phyloP scores from a whole-genome alignment of 2,329 filamentous ascomycete species.

The Cryphonectria parasitica region DNA sequence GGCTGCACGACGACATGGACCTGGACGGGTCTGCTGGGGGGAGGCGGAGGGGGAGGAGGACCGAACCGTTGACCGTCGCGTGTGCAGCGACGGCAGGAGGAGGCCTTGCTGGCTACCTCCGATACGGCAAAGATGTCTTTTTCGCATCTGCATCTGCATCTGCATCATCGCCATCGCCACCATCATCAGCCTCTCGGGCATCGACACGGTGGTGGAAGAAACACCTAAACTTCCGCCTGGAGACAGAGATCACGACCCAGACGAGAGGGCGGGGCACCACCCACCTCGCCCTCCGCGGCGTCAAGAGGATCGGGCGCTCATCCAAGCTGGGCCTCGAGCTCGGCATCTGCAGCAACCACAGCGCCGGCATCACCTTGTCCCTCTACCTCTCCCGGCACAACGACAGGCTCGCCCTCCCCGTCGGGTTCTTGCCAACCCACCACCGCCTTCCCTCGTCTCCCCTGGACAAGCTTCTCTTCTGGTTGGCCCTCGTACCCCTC shows the following conservation, averaged over 20 bases:
- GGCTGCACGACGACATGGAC: conserved; percentile 42
- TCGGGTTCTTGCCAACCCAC: conserved; percentile 36
- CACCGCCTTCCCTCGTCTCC: neutral
- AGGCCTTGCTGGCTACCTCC: conserved; percentile 41
- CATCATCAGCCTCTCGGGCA: neutral
- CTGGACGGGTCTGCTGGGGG: conserved; percentile 15
- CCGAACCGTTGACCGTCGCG: conserved; percentile 47
- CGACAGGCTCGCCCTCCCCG: conserved; percentile 45
- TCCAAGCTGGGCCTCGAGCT: conserved; percentile 51
- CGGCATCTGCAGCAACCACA: conserved; percentile 46
- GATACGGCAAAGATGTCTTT: conserved; percentile 43
- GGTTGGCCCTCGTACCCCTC: no score
- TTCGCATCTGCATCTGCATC: conserved; percentile 31
- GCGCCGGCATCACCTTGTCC: conserved; percentile 48
- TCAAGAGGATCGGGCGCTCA: conserved; percentile 46
- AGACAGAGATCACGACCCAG: conserved; percentile 48
- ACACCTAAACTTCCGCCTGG: conserved; percentile 40
- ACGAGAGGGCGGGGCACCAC: no score
- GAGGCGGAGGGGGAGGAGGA: conserved; percentile 1
- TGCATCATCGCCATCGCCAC: conserved; percentile 31
- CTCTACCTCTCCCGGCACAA: conserved; percentile 51
- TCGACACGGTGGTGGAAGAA: conserved; percentile 1
- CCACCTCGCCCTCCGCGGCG: conserved; percentile 47
- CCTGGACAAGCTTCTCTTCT: conserved; percentile 13
- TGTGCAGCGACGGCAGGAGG: conserved; percentile 38